These are phyloP conservation scores for Ceratobasidium sp. DNA, from an alignment of 1,284 basidiomycete genomes.

Conservation along the genomic window DNA sequence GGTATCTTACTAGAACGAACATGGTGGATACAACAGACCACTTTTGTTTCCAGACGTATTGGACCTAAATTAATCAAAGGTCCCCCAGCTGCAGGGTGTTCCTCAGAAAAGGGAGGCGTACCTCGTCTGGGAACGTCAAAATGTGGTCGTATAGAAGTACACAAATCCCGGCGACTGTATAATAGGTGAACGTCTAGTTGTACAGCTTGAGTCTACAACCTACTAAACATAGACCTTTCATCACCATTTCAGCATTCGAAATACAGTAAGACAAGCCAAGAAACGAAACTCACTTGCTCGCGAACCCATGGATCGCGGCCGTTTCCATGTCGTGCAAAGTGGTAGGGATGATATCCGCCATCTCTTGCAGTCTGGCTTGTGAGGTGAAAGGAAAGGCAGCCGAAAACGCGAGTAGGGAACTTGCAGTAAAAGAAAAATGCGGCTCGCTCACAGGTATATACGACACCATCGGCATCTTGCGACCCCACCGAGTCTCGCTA, in stretches of 20 bases:
- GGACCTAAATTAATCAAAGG: slow-evolving; percentile 23
- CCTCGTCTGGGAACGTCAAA: slow-evolving; percentile 40
- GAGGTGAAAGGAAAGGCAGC: too few species aligned
- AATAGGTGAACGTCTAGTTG: neutral
- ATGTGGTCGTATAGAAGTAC: slow-evolving; percentile 38
- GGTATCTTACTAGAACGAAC: slow-evolving; percentile 28
- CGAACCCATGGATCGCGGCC: slow-evolving; percentile 1
- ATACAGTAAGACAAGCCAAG: neutral
- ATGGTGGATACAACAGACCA: slow-evolving; percentile 31
- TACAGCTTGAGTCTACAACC: neutral
- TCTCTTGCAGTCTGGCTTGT: too few species aligned
- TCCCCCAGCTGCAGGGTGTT: too few species aligned
- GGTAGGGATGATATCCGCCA: neutral
- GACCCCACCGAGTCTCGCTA: neutral
- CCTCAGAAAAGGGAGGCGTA: neutral
- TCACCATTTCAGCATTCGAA: neutral
- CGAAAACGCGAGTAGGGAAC: neutral
- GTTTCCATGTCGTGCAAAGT: neutral
- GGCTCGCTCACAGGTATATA: neutral
- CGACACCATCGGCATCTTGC: neutral
- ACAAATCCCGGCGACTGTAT: slow-evolving; percentile 33
- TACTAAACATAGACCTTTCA: slow-evolving; percentile 1
- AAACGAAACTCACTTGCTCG: slow-evolving; percentile 12
- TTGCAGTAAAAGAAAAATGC: neutral
- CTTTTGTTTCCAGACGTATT: slow-evolving; percentile 39